phyloP scores from a whole-genome alignment of 305 asterid species.

The Plantago rigida region DNA sequence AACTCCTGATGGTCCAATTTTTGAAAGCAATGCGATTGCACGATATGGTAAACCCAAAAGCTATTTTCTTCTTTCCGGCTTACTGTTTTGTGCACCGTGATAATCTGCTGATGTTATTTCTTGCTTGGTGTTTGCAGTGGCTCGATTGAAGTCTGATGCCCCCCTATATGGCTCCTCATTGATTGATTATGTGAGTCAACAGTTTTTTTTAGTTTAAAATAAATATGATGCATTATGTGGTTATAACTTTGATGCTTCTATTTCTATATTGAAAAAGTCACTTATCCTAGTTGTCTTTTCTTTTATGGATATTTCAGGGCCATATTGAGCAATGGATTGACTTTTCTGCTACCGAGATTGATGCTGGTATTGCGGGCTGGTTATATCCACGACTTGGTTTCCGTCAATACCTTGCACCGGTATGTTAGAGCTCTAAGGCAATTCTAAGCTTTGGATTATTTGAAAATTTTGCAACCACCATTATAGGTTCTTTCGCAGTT shows the following conservation, averaged over 20 bases:
- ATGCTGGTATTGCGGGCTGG: constrained; percentile 44
- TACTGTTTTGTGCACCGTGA: background rate
- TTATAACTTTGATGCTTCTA: background rate
- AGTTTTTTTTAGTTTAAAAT: background rate
- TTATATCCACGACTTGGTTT: constrained; percentile 59
- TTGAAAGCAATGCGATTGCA: constrained; percentile 80
- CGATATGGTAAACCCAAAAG: constrained; percentile 44
- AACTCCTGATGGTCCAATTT: constrained; percentile 70
- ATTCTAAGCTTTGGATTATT: background rate
- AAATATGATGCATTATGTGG: background rate
- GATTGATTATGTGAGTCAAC: constrained; percentile 51
- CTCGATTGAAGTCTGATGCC: constrained; percentile 42
- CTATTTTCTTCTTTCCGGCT: background rate
- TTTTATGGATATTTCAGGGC: constrained; percentile 31
- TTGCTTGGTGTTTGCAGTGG: constrained; percentile 32
- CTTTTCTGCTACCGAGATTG: constrained; percentile 58
- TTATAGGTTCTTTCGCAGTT: too few relatives aligned
- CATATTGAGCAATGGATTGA: constrained; percentile 75
- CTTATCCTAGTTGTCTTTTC: constrained; percentile 1
- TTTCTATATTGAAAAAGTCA: background rate
- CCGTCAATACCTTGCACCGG: constrained; percentile 40
- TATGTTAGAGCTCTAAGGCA: constrained; percentile 24
- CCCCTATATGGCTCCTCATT: constrained; percentile 53
- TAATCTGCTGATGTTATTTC: constrained; percentile 19
- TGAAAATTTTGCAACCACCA: background rate